Evolutionary conservation across 108 stramenopile species (phyloP), one percentile per base, ranked within the genome.

Genomic region (Cyclotella kingstonii): DNA sequence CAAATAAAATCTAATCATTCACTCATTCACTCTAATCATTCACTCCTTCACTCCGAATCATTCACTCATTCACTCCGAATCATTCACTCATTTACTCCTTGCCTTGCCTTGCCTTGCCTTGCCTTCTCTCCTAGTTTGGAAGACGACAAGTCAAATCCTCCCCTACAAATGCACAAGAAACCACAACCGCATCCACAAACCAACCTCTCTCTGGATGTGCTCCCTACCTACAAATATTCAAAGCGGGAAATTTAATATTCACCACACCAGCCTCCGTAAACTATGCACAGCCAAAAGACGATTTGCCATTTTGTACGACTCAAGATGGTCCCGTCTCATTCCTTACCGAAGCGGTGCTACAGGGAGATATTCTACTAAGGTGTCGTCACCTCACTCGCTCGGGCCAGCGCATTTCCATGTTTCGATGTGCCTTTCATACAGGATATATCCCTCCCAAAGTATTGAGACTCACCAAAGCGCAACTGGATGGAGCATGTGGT

Each of bases 341-440:
- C 54, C 45, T 80, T 39, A 70, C 92, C 15, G 86, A 92, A 22
- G 62, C 81, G 19, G 59, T 91, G 26, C 76, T 97, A 15, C 91
- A 95, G 49, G 96, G 93, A 6, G 96, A 97, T 70, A 82, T 95
- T 46, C 60, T 97, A 12, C 54, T 97, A 18, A 87, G 96, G 23
- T 91, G 91, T 66, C 86, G 96, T 14, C 96, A 97, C 63, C 49
- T 93, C n/a, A 90, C 85, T n/a, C 31, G 44, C 1, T 55, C 63
- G 14, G 89, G 90, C n/a, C 77, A 86, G 63, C 77, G 94, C 8
- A 76, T 95, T 11, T 78, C 80, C 47, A 97, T 99, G 95, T 99
- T 97, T 56, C 84, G 98, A 44, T 95, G 94, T 8, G 97, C 94
- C 22, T 95, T 99, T 52, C 97, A 99, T 73, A 97, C 95, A 9